Evolutionary conservation across 2,329 filamentous ascomycete species (phyloP), one percentile per base, ranked within the genome.

Genomic region (Pestalotiopsis fici): DNA sequence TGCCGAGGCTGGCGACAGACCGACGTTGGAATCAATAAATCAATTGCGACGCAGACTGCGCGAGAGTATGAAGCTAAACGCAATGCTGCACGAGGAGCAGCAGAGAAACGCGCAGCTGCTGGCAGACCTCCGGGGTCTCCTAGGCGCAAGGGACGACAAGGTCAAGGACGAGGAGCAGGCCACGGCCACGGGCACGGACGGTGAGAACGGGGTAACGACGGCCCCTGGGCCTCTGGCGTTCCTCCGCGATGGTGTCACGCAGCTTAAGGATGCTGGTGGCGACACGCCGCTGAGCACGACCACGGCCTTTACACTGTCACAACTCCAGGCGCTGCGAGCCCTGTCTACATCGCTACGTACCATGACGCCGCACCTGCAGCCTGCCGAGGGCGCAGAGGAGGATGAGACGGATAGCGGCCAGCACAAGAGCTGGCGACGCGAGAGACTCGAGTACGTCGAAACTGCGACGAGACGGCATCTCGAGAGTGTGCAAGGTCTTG

Each of bases 371-470:
- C 89, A 91, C 68, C 81, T 97, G 31, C 78, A 61, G 69, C 70
- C 35, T 39, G 57, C 62, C 66, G 78, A 84, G 69, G 69, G 75
- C 55, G 69, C 72, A 70, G 70, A 76, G 63, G 67, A 72, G n/a
- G 73, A 74, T 3, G 73, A 75, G 6, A 75, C 78, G 11, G 77
- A 78, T 5, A 74, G 54, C n/a, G 37, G 21, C 56, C 74, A 35
- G 31, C 7, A 18, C 74, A 84, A 85, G 75, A 86, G 86, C 59
- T 93, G 89, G 82, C 86, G 90, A 50, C 87, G 90, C 65, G 90
- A 96, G 77, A 85, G 95, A 68, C 85, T 91, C 66, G 87, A 92
- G 71, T 98, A 98, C 77, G 90, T 98, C 61, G 95, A 98, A 80
- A 87, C 87, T 65, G 90, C 94, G 74, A 93, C 93, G 63, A 85